Percentiles rank a stretch among this genome's conserved stretches.
These are phyloP conservation scores for Jacaranda copaia DNA, from an alignment of 257 asterid species.

Conservation along the genomic window DNA sequence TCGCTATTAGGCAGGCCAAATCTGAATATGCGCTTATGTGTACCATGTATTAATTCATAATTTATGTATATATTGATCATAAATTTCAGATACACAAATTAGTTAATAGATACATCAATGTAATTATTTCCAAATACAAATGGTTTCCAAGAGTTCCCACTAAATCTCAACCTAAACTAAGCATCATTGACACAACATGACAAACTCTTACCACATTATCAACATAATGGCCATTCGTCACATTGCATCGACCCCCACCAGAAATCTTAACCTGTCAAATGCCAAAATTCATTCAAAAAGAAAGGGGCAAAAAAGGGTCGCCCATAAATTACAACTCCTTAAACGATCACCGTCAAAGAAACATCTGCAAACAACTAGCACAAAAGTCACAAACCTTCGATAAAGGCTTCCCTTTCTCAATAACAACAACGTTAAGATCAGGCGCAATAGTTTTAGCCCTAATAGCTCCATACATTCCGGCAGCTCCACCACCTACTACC, in stretches of 20 bases:
- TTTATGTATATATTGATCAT: too few species aligned
- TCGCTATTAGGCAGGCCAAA: too few species aligned
- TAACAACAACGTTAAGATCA: constrained; percentile 70
- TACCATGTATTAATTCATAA: too few species aligned
- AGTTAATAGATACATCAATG: neutral
- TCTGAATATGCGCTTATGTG: too few species aligned
- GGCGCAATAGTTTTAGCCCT: constrained; percentile 93
- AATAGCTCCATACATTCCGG: constrained; percentile 94
- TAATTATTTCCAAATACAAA: neutral
- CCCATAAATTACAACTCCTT: neutral
- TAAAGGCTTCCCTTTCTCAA: constrained; percentile 89
- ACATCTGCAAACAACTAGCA: constrained; percentile 6
- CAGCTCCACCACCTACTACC: constrained; percentile 98
- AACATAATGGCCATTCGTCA: constrained; percentile 81
- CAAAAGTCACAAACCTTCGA: constrained; percentile 66
- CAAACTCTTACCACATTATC: constrained; percentile 67
- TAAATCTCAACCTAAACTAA: neutral
- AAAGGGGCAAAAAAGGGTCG: neutral
- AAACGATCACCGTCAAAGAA: neutral
- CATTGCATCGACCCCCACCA: constrained; percentile 98
- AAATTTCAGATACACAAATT: neutral
- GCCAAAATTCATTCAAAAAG: constrained; percentile 6
- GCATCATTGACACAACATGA: neutral
- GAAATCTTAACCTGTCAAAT: constrained; percentile 86
- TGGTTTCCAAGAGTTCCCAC: neutral